Evolutionary conservation across 176 grass and related monocot species (phyloP).

Genomic region (Oryza brachyantha): DNA sequence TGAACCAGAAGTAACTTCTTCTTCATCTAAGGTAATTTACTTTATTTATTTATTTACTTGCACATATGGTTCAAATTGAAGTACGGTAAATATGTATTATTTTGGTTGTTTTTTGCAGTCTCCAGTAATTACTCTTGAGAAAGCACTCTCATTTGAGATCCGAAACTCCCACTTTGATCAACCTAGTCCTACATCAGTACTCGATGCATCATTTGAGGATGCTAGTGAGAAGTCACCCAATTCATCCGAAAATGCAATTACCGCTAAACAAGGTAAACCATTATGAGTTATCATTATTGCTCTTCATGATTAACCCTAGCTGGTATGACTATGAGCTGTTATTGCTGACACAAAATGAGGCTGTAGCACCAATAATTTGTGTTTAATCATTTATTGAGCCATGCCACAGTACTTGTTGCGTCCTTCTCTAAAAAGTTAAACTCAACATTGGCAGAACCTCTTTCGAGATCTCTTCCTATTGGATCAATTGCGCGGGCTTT

Average conservation of each 20-base stretch:
- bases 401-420: neutral
- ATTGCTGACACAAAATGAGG: slow-evolving; percentile 16
- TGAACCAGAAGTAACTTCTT: slow-evolving; percentile 18
- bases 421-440: neutral
- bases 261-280: slow-evolving; percentile 53
- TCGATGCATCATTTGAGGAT: slow-evolving; percentile 77
- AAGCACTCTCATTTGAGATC: slow-evolving; percentile 43
- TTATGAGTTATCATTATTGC: neutral
- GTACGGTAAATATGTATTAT: neutral
- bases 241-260: slow-evolving; percentile 47
- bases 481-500: slow-evolving; percentile 76
- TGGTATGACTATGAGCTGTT: slow-evolving; percentile 11
- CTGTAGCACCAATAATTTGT: slow-evolving; percentile 18
- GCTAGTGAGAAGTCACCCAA: slow-evolving; percentile 41
- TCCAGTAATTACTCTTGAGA: slow-evolving; percentile 37
- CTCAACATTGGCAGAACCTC: slow-evolving; percentile 37
- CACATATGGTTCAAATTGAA: neutral
- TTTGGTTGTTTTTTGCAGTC: slow-evolving; percentile 41
- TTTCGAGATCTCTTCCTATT: slow-evolving; percentile 71
- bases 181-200: slow-evolving; percentile 93
- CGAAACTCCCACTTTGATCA: slow-evolving; percentile 53
- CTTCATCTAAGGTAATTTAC: slow-evolving; percentile 37
- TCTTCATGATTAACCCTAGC: slow-evolving; percentile 23
- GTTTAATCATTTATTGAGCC: slow-evolving; percentile 20
- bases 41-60: slow-evolving; percentile 5